Base-by-base conservation (phyloP, 768 basidiomycete species). In the Lepiota brunneoincarnata region DNA sequence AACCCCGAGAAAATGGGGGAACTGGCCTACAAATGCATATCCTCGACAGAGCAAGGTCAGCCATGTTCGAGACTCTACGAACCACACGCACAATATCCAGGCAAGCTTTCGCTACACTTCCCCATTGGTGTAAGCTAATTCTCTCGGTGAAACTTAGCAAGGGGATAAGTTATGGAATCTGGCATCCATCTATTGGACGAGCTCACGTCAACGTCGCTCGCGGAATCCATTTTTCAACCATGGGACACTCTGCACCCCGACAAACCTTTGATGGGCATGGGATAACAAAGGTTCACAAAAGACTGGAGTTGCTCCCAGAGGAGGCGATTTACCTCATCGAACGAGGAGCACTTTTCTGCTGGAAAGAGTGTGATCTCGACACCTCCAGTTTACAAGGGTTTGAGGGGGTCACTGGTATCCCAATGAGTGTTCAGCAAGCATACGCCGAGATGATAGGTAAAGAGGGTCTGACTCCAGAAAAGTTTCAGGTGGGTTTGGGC, bases 241-340 rank as follows among this genome's bases (percentile, higher is more conserved):
- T 97, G 74, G 97, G 96, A 0, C 85, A 91, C 62, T 89, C 89
- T 18, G 80, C 80, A 28, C 81, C 88, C 12, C 74, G 86, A 26
- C 61, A 69, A 6, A 55, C 67, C 9, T n/a, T 67, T 1, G 62
- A 63, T 12, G 68, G 74, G 23, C 64, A 70, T 21, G 67, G 67
- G n/a, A 55, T 63, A 21, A 60, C 68, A 38, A 87, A 82, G 62
- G 52, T 71, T 1, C 77, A 80, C 12, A 91, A 86, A 67, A 73
- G 85, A 23, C 72, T 92, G 15, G 93, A 98, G 63, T 76, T 99
- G 0, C 77, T 99, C 2, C 97, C 97, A 0, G 97, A 99, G 71
- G 97, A 99, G 72, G 84, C 92, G 0, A 77, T 99, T 15, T 98
- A 98, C 73, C 81, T 98, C 28, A 79, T 96, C 41, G 97, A 98